Evolutionary conservation across 495 filamentous ascomycete species (phyloP), one percentile per base, ranked within the genome.

Genomic region (Hyaloscypha finlandica): DNA sequence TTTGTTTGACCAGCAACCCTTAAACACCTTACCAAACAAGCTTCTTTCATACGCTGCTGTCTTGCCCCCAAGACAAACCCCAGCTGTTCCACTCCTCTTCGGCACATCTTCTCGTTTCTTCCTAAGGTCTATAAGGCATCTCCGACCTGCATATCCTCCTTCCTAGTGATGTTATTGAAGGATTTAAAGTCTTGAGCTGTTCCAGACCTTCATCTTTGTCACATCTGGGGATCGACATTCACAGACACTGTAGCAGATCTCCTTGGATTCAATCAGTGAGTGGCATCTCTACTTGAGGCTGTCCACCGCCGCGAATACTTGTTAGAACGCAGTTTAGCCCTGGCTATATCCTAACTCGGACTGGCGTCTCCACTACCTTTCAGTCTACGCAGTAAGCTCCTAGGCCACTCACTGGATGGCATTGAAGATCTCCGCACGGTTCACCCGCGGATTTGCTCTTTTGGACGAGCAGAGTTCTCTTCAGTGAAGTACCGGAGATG

Each of bases 401-500:
- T 51, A 20, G 62, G 8, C 53, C 62, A 56, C 29, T 35, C 22
- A 45, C 19, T 59, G 6, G 16, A 57, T 65, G 35, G 62, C 48
- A 64, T 42, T 31, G 54, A 56, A 64, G 64, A 70, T 67, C 68
- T 67, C 64, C 60, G 68, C 64, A 67, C 54, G 68, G 42, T 42
- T 35, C 52, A 60, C 53, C 68, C 68, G 68, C 68, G 64, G 64
- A 70, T 70, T 64, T 67, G 52, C 32, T 63, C 8, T 16, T 53
- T 25, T 4, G 19, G 57, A 6, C 61, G 32, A 62, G 37, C 35
- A 29, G 22, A 37, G 53, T 57, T 29, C 42, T 54, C 25, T n/a
- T 52, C 20, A 22, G 61, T 64, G 61, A 59, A 52, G 33, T 29
- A n/a, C 64, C 64, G 68, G 68, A 70, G 65, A 70, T 70, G 56